These are phyloP conservation scores for Xylaria sp. DNA, from an alignment of 2,329 filamentous ascomycete species.

Conservation along the genomic window DNA sequence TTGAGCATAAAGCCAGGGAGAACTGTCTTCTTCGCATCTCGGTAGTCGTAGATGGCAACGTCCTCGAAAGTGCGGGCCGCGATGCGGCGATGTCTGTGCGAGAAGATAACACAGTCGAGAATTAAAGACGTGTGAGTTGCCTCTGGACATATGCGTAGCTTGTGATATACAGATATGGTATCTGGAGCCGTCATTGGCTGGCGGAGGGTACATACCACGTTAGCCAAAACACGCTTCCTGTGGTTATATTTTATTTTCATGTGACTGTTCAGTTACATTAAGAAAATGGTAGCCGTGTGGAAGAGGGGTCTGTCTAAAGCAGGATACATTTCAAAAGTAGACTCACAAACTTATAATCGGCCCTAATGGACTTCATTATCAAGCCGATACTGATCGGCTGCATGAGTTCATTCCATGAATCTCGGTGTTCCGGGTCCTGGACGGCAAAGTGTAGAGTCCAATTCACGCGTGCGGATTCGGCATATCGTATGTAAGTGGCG, in stretches of 20 bases:
- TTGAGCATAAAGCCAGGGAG: slow-evolving; percentile 66
- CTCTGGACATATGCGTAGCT: slow-evolving; percentile 62
- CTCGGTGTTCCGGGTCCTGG: slow-evolving; percentile 64
- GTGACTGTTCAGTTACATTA: neutral
- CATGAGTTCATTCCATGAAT: slow-evolving; percentile 72
- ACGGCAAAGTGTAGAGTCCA: slow-evolving; percentile 75
- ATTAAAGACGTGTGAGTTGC: slow-evolving; percentile 56
- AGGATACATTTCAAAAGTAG: neutral
- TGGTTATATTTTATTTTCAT: neutral
- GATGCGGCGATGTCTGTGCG: slow-evolving; percentile 72
- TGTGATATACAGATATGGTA: slow-evolving; percentile 82
- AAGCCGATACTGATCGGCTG: slow-evolving; percentile 70
- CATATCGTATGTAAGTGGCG: slow-evolving; percentile 80
- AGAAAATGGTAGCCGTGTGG: neutral
- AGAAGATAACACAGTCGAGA: slow-evolving; percentile 70
- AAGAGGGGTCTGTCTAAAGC: neutral
- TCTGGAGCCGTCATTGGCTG: slow-evolving; percentile 87
- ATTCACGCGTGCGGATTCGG: slow-evolving; percentile 80
- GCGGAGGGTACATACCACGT: neutral
- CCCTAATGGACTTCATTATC: slow-evolving; percentile 79
- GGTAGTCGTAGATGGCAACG: slow-evolving; percentile 79
- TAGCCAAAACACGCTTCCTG: neutral
- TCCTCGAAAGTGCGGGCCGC: slow-evolving; percentile 80
- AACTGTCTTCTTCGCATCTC: slow-evolving; percentile 57
- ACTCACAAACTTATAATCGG: slow-evolving; percentile 86